Conservation (phyloP, 2,329 filamentous ascomycete species). For the Elsinoe arachidis region DNA sequence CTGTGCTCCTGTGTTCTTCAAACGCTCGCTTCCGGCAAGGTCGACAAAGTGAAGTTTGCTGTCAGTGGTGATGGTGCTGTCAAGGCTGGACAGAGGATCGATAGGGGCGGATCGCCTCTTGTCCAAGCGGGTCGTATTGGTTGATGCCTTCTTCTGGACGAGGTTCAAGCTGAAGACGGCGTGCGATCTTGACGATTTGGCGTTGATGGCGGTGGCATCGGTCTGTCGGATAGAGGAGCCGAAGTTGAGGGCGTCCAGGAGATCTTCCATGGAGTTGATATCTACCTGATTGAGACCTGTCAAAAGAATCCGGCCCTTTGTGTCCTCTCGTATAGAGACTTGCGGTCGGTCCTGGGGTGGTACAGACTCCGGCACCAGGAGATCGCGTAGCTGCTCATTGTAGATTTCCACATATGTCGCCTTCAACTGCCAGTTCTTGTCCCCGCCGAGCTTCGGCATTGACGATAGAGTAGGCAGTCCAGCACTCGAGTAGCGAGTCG, state of each 20-base stretch:
- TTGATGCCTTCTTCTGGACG: conserved; percentile 67
- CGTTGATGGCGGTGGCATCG: conserved; percentile 93
- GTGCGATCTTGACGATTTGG: conserved; percentile 93
- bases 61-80: conserved; percentile 72
- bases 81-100: conserved; percentile 62
- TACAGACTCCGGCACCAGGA: conserved; percentile 69
- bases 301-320: conserved; percentile 86
- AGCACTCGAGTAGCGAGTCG: conserved; percentile 64
- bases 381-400: conserved; percentile 88
- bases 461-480: conserved; percentile 39
- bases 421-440: conserved; percentile 82
- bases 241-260: conserved; percentile 81
- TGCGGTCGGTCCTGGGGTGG: conserved; percentile 60
- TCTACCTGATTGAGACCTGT: conserved; percentile 82
- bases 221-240: conserved; percentile 93
- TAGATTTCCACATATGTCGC: conserved; percentile 77
- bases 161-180: conserved; percentile 95
- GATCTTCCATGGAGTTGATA: conserved; percentile 84
- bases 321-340: conserved; percentile 90
- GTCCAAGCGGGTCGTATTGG: conserved; percentile 46
- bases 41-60: conserved; percentile 99
- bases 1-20: conserved; percentile 95
- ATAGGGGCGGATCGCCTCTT: conserved; percentile 82
- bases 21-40: conserved; percentile 86
- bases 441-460: conserved; percentile 37